Conservation (phyloP, 2,329 filamentous ascomycete species). For the Verticillium albo-atrum region DNA sequence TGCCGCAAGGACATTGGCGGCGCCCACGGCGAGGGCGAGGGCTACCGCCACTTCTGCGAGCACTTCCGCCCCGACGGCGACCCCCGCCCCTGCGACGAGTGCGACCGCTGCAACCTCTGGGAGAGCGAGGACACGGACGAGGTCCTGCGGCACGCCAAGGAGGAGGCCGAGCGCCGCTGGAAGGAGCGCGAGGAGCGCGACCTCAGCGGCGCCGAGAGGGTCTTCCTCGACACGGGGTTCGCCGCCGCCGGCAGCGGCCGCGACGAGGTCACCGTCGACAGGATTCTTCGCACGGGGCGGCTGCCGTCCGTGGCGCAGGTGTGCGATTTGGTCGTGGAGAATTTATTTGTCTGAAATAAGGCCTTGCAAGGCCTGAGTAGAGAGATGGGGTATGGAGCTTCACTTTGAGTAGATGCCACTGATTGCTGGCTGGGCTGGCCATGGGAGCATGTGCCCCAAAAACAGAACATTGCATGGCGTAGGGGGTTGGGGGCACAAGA, state of each 20-base stretch:
- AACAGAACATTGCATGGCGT: too few relatives aligned
- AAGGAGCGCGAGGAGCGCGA: constrained; percentile 57
- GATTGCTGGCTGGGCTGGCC: too few relatives aligned
- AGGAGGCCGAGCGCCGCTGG: constrained; percentile 70
- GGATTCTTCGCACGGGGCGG: constrained; percentile 24
- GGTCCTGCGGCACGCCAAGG: constrained; percentile 63
- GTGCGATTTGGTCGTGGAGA: constrained; percentile 41
- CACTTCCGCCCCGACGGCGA: constrained; percentile 85
- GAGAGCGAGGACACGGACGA: constrained; percentile 70
- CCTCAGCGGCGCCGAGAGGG: constrained; percentile 49
- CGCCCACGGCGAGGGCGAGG: constrained; percentile 46
- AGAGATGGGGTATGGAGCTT: too few relatives aligned
- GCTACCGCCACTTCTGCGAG: constrained; percentile 93
- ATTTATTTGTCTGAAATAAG: constrained; percentile 32
- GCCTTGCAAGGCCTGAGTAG: too few relatives aligned
- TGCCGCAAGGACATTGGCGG: constrained; percentile 72
- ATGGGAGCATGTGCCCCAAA: too few relatives aligned
- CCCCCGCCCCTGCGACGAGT: constrained; percentile 66
- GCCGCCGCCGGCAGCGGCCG: constrained; percentile 15
- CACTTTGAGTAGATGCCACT: too few relatives aligned
- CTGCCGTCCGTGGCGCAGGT: constrained; percentile 35
- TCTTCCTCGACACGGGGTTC: constrained; percentile 52
- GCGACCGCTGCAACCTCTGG: constrained; percentile 75
- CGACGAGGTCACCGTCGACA: constrained; percentile 22
- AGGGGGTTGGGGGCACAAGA: too few relatives aligned